Evolutionary conservation across 2,329 filamentous ascomycete genomes (phyloP).

Genomic region (Ophiocordyceps polyrhachis-furcata): DNA sequence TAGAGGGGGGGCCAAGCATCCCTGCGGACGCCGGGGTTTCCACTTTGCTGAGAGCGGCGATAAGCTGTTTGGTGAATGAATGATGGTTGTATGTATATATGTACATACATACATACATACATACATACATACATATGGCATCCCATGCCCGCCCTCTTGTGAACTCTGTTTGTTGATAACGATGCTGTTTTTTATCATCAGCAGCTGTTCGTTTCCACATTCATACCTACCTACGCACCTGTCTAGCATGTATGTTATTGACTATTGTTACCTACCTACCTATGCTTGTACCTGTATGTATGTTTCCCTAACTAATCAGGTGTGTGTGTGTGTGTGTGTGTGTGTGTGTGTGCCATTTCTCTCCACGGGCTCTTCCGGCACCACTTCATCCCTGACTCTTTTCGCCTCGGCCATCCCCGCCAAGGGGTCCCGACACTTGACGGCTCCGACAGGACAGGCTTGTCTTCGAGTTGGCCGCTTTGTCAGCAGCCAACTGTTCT

Average conservation of each 20-base stretch:
- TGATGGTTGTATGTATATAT: too few species aligned
- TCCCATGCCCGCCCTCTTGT: not conserved
- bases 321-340: too few species aligned
- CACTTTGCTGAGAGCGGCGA: not conserved
- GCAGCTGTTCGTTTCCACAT: not conserved
- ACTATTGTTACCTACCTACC: too few species aligned
- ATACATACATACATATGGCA: too few species aligned
- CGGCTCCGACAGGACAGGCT: too few species aligned
- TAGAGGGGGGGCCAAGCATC: too few species aligned
- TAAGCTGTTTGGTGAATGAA: not conserved
- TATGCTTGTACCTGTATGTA: too few species aligned
- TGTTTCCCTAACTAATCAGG: too few species aligned
- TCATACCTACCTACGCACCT: not conserved
- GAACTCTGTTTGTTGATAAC: not conserved
- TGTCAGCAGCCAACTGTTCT: too few species aligned
- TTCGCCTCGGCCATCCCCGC: not conserved
- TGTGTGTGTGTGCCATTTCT: not conserved
- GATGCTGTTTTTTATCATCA: not conserved
- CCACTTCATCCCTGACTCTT: not conserved
- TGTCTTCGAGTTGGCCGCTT: too few species aligned
- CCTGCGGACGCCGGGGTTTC: not conserved
- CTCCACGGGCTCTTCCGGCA: not conserved
- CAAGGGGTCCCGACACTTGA: not conserved
- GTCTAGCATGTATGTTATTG: too few species aligned
- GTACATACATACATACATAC: too few species aligned